These are phyloP conservation scores for Agrocybe chaxingu DNA, from an alignment of 768 basidiomycete genomes.

Conservation along the genomic window DNA sequence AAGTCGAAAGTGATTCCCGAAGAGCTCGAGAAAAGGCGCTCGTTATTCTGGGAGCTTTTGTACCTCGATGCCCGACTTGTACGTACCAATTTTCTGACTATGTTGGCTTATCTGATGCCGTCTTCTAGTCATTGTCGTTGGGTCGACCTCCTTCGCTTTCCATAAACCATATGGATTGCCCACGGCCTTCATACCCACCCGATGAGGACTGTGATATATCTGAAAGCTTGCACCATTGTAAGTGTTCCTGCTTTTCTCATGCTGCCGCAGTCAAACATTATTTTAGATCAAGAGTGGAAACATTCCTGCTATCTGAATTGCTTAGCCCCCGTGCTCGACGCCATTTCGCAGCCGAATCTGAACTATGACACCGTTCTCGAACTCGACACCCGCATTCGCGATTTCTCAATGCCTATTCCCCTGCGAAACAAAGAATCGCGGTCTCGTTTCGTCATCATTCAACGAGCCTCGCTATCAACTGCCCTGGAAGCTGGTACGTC, in stretches of 20 bases:
- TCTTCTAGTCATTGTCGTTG: slow-evolving; percentile 51
- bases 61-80: slow-evolving; percentile 63
- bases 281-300: slow-evolving; percentile 67
- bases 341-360: slow-evolving; percentile 49
- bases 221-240: slow-evolving; percentile 41
- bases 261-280: slow-evolving; percentile 8
- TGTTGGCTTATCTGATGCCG: background rate
- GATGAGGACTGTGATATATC: slow-evolving; percentile 33
- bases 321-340: slow-evolving; percentile 58
- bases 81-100: slow-evolving; percentile 11
- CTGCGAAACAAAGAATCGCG: slow-evolving; percentile 41
- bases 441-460: slow-evolving; percentile 50
- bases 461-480: slow-evolving; percentile 54
- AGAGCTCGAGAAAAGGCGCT: slow-evolving; percentile 65
- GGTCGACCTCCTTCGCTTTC: slow-evolving; percentile 68
- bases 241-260: slow-evolving; percentile 11
- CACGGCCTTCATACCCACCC: slow-evolving; percentile 41
- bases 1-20: slow-evolving; percentile 67
- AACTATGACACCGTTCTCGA: slow-evolving; percentile 50
- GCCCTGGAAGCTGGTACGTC: slow-evolving; percentile 59
- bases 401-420: slow-evolving; percentile 51
- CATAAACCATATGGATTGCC: slow-evolving; percentile 59
- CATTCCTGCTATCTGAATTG: slow-evolving; percentile 60
- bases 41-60: slow-evolving; percentile 69
- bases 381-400: slow-evolving; percentile 58